phyloP scores from a whole-genome alignment of 805 yeast genomes.

The Jamesozyma lodderae region DNA sequence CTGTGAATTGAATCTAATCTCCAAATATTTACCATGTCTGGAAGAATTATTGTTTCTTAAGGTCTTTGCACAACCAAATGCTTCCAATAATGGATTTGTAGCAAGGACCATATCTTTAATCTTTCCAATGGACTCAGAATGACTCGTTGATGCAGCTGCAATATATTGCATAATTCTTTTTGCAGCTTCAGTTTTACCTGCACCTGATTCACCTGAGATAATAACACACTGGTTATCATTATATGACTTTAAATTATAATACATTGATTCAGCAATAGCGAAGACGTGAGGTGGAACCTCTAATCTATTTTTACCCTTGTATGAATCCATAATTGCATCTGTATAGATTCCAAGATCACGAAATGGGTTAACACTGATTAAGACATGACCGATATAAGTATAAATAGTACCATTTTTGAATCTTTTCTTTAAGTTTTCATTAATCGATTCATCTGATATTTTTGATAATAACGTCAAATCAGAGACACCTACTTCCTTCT shows the following conservation, averaged over 20 bases:
- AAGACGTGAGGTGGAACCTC: constrained; percentile 98
- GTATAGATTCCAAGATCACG: constrained; percentile 94
- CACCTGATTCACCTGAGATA: constrained; percentile 96
- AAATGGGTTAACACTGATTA: constrained; percentile 94
- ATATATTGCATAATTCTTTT: constrained; percentile 96
- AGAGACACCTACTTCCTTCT: constrained; percentile 96
- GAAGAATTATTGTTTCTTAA: constrained; percentile 96
- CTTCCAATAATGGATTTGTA: constrained; percentile 95
- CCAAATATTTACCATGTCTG: constrained; percentile 92
- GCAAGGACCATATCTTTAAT: constrained; percentile 97
- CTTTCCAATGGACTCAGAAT: constrained; percentile 63
- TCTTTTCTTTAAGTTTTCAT: constrained; percentile 81
- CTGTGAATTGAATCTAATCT: constrained; percentile 72
- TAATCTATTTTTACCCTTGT: constrained; percentile 84
- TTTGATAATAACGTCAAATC: constrained; percentile 84
- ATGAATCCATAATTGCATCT: constrained; percentile 59
- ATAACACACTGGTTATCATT: constrained; percentile 94
- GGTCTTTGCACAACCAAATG: constrained; percentile 97
- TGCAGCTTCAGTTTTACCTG: constrained; percentile 97
- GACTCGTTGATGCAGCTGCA: constrained; percentile 61
- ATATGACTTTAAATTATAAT: constrained; percentile 87
- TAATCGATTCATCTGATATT: constrained; percentile 85
- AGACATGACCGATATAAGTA: constrained; percentile 87
- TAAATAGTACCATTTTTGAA: constrained; percentile 85
- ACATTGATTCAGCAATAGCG: constrained; percentile 96